These are phyloP conservation scores for Lactarius sp. DNA, from an alignment of 768 basidiomycete species.

Conservation along the genomic window DNA sequence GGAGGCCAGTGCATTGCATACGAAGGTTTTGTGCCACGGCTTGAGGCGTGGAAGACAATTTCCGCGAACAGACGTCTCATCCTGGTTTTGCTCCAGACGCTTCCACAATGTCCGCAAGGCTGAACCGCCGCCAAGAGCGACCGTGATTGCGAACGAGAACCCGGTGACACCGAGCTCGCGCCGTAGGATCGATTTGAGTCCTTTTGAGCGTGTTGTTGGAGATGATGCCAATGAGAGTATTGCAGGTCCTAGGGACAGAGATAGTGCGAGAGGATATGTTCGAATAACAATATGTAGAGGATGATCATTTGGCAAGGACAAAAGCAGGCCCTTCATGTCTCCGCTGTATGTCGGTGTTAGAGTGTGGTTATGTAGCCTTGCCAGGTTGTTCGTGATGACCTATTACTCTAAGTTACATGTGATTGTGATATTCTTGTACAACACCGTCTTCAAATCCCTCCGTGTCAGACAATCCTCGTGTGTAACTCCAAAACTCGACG, in stretches of 20 bases:
- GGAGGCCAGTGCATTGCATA: conserved; percentile 54
- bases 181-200: conserved; percentile 39
- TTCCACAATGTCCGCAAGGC: conserved; percentile 46
- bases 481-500: conserved; percentile 70
- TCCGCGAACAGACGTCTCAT: not conserved
- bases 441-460: not conserved
- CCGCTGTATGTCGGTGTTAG: not conserved
- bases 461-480: not conserved
- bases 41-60: conserved; percentile 25
- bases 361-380: not conserved
- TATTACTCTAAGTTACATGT: too few species aligned
- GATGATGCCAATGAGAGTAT: conserved; percentile 50
- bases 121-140: conserved; percentile 61
- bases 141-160: conserved; percentile 65
- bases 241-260: conserved; percentile 62
- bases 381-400: too few species aligned
- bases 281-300: conserved; percentile 56
- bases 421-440: not conserved
- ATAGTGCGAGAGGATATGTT: conserved; percentile 62
- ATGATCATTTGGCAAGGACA: conserved; percentile 35
- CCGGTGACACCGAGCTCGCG: conserved; percentile 58
- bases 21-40: conserved; percentile 48
- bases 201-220: conserved; percentile 27
- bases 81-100: conserved; percentile 23
- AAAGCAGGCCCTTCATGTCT: conserved; percentile 3